Percentiles rank a stretch among this genome's conserved stretches.
Conservation (phyloP, 306 rosid genomes). For the Benincasa hispida region DNA sequence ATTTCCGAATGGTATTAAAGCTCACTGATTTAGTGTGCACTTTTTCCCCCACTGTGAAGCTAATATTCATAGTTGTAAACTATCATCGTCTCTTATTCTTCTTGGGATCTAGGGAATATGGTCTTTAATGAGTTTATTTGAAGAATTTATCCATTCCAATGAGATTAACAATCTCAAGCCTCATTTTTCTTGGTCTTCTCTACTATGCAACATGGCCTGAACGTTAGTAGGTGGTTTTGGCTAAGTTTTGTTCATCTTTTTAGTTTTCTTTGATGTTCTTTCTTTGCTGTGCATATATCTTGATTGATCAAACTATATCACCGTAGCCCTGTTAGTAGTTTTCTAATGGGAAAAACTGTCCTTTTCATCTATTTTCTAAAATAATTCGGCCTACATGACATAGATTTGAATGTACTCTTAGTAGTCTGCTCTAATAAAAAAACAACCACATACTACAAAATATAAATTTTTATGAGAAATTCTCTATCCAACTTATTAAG, state of each 20-base stretch:
- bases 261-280: neutral
- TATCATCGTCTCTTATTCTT: neutral
- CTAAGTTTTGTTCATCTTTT: neutral
- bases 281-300: neutral
- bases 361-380: neutral
- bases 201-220: neutral
- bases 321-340: neutral
- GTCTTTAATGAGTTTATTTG: neutral
- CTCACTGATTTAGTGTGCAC: neutral
- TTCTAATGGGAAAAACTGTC: neutral
- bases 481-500: neutral
- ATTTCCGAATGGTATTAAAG: constrained; percentile 46
- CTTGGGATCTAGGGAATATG: neutral
- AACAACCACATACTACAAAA: neutral
- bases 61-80: neutral
- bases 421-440: neutral
- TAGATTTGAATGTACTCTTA: neutral
- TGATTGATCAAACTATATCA: neutral
- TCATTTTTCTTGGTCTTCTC: neutral
- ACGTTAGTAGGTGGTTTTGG: neutral
- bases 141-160: neutral
- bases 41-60: neutral
- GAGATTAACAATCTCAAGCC: neutral
- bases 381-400: neutral
- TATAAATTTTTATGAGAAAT: neutral